Percentiles rank a stretch among this genome's conserved stretches.
Evolutionary conservation across 768 basidiomycete species (phyloP).

Genomic region (Suillus weaverae): DNA sequence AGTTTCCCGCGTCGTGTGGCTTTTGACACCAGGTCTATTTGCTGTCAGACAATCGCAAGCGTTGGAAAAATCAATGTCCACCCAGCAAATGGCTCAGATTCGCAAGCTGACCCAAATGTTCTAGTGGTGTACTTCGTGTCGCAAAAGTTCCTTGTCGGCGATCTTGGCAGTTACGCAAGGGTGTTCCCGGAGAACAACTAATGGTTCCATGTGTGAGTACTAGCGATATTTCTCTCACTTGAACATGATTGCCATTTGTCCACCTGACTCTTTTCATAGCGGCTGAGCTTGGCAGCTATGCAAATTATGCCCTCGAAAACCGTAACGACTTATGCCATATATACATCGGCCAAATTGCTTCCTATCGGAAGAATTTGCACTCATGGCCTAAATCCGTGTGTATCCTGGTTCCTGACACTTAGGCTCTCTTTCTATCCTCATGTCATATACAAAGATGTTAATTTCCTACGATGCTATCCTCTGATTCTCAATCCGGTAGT

Average conservation of each 20-base stretch:
- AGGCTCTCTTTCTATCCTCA: constrained; percentile 14
- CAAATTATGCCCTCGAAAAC: constrained; percentile 2
- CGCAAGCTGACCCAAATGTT: constrained; percentile 8
- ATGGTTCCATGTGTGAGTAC: constrained; percentile 11
- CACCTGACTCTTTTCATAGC: constrained; percentile 12
- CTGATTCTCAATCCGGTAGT: constrained; percentile 17
- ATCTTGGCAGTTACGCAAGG: background rate
- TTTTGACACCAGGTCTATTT: constrained; percentile 3
- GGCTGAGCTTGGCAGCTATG: background rate
- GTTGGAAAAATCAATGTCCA: constrained; percentile 13
- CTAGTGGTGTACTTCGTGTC: background rate
- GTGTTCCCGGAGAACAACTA: constrained; percentile 1
- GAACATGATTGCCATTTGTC: background rate
- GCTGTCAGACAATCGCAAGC: constrained; percentile 9
- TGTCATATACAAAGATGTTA: constrained; percentile 12
- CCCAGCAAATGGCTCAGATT: constrained; percentile 6
- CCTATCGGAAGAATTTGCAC: constrained; percentile 13
- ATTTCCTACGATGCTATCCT: constrained; percentile 16
- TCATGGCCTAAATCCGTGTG: constrained; percentile 14
- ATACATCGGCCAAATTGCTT: constrained; percentile 16
- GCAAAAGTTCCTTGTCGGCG: background rate
- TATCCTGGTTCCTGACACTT: constrained; percentile 15
- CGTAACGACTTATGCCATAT: constrained; percentile 8
- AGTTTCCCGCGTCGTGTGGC: constrained; percentile 8
- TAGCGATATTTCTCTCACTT: constrained; percentile 5